These are phyloP conservation scores for Pestalotiopsis sp. DNA, from an alignment of 2,329 filamentous ascomycete genomes.

Conservation along the genomic window DNA sequence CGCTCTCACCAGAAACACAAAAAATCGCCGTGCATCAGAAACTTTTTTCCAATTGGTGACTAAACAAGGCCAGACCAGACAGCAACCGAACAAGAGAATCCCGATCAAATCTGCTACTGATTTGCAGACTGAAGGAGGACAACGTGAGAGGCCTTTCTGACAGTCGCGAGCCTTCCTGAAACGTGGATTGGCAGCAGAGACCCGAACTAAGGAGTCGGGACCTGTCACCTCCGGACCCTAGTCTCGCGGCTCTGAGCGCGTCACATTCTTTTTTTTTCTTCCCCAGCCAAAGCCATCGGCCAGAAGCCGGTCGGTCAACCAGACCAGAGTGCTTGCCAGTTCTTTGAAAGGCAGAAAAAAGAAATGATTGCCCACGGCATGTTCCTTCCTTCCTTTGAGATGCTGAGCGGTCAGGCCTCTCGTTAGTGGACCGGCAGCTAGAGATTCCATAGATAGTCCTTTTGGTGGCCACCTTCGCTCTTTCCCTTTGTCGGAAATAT, in stretches of 20 bases:
- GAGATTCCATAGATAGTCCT: too few relatives aligned
- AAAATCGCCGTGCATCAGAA: too few relatives aligned
- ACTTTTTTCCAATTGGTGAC: too few relatives aligned
- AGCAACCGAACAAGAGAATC: background rate
- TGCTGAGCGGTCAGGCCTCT: too few relatives aligned
- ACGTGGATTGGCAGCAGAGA: constrained; percentile 22
- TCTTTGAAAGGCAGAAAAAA: background rate
- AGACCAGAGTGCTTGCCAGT: constrained; percentile 6
- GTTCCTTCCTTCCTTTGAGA: too few relatives aligned
- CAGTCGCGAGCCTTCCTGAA: constrained; percentile 24
- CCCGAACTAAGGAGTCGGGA: constrained; percentile 27
- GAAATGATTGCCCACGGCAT: too few relatives aligned
- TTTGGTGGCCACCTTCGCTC: too few relatives aligned
- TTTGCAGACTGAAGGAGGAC: constrained; percentile 1
- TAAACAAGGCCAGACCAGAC: too few relatives aligned
- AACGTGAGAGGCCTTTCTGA: constrained; percentile 15
- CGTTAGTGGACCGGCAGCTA: too few relatives aligned
- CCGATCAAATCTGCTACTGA: constrained; percentile 1
- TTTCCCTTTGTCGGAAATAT: background rate
- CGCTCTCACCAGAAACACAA: too few relatives aligned
- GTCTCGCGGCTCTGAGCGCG: constrained; percentile 22
- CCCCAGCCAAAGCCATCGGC: constrained; percentile 3
- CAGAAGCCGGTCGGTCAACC: background rate
- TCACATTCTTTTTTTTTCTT: constrained; percentile 21
- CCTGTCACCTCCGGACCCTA: constrained; percentile 26